Conservation (phyloP, 148 eudicot genomes). For the Nyssa sinensis region DNA sequence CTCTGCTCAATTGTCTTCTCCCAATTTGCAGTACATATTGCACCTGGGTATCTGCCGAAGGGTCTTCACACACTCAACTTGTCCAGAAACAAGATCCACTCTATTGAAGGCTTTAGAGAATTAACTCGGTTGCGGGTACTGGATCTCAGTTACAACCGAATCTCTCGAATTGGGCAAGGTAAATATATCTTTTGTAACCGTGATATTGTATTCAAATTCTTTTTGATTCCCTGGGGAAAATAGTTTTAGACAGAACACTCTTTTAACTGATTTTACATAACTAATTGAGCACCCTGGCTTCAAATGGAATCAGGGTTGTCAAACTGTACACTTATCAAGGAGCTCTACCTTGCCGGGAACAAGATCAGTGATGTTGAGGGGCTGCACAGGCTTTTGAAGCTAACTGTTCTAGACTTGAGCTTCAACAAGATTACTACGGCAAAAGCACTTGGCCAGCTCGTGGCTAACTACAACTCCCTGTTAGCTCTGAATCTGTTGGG, state of each 20-base stretch:
- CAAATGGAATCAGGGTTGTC: slow-evolving; percentile 63
- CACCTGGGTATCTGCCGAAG: slow-evolving; percentile 81
- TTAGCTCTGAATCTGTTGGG: slow-evolving; percentile 77
- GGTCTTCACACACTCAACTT: slow-evolving; percentile 82
- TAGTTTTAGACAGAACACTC: no score
- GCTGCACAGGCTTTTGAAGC: slow-evolving; percentile 80
- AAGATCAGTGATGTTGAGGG: slow-evolving; percentile 92
- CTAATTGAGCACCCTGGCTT: neutral
- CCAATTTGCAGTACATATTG: slow-evolving; percentile 57
- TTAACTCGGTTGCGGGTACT: slow-evolving; percentile 70
- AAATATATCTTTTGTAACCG: slow-evolving; percentile 10
- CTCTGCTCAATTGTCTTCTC: slow-evolving; percentile 18
- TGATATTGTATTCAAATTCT: neutral
- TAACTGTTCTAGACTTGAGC: slow-evolving; percentile 78
- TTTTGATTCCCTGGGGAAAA: neutral
- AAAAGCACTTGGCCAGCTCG: slow-evolving; percentile 84
- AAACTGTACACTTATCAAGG: slow-evolving; percentile 73
- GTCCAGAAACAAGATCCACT: slow-evolving; percentile 75
- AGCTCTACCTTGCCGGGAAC: slow-evolving; percentile 83
- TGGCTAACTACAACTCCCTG: slow-evolving; percentile 81
- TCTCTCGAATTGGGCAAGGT: slow-evolving; percentile 91
- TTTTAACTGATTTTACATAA: neutral
- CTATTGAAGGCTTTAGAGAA: slow-evolving; percentile 87
- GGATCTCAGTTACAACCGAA: slow-evolving; percentile 80
- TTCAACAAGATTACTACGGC: slow-evolving; percentile 89